phyloP scores from a whole-genome alignment of 495 filamentous ascomycete species.

The Lophium mytilinum region DNA sequence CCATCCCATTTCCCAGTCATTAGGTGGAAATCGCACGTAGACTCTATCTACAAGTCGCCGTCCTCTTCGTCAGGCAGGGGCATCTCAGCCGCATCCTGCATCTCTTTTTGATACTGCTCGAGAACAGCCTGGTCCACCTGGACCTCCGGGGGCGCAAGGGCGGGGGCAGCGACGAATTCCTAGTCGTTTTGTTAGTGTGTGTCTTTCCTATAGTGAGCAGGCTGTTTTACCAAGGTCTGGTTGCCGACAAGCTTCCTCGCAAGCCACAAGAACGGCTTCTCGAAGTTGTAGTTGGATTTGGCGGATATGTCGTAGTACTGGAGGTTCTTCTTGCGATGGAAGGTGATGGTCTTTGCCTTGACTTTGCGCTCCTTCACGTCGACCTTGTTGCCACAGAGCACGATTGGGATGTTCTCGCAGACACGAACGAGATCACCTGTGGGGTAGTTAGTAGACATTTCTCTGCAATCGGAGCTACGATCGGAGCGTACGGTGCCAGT shows the following conservation, averaged over 20 bases:
- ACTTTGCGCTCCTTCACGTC: constrained; percentile 99
- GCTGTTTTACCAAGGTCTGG: constrained; percentile 62
- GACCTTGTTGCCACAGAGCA: constrained; percentile 98
- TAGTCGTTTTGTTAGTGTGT: constrained; percentile 33
- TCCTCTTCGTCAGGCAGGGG: constrained; percentile 97
- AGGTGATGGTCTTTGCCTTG: constrained; percentile 99
- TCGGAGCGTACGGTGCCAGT: constrained; percentile 92
- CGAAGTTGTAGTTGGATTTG: constrained; percentile 99
- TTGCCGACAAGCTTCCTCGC: constrained; percentile 98
- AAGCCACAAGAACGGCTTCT: constrained; percentile 99
- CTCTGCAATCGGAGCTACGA: background rate
- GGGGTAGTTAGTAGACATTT: constrained; percentile 10
- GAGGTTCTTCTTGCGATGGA: constrained; percentile 99
- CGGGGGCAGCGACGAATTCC: constrained; percentile 96
- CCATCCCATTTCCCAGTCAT: background rate
- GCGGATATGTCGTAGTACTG: constrained; percentile 99
- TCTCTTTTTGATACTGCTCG: constrained; percentile 76
- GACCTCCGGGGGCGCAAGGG: constrained; percentile 88
- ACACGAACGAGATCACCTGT: constrained; percentile 98
- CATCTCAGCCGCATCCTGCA: constrained; percentile 69
- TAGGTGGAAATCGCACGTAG: background rate
- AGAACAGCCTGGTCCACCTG: constrained; percentile 76
- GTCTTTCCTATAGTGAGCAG: background rate
- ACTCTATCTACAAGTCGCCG: constrained; percentile 52
- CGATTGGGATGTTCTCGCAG: constrained; percentile 99